Conservation (phyloP, 2,329 filamentous ascomycete genomes). For the Colletotrichum sojae region DNA sequence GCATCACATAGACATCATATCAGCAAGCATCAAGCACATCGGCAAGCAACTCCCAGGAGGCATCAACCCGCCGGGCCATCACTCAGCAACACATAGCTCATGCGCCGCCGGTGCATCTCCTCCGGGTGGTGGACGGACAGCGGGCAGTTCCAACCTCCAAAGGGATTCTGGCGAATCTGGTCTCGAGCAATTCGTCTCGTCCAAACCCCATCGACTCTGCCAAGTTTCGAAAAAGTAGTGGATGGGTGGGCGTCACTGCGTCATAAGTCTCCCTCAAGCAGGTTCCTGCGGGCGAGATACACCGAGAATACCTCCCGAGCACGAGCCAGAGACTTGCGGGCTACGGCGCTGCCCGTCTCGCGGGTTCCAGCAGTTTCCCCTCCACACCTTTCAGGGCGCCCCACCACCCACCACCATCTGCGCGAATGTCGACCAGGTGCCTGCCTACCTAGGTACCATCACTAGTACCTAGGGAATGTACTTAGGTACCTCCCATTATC, state of each 20-base stretch:
- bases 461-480: no score
- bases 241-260: slow-evolving; percentile 22
- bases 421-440: background rate
- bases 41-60: slow-evolving; percentile 12
- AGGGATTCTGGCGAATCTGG: slow-evolving; percentile 11
- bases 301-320: slow-evolving; percentile 34
- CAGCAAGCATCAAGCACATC: slow-evolving; percentile 16
- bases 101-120: slow-evolving; percentile 2
- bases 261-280: slow-evolving; percentile 20
- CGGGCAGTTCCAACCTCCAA: background rate
- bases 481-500: no score
- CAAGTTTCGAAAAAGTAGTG: slow-evolving; percentile 9
- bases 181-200: slow-evolving; percentile 16
- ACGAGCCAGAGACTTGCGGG: slow-evolving; percentile 5
- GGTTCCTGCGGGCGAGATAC: background rate
- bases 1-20: slow-evolving; percentile 38
- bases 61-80: background rate
- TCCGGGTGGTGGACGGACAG: slow-evolving; percentile 6
- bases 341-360: background rate
- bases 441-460: no score
- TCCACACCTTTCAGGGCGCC: slow-evolving; percentile 1
- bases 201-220: slow-evolving; percentile 8
- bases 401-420: no score
- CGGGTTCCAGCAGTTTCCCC: slow-evolving; percentile 33
- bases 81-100: no score